Evolutionary conservation across 805 yeast genomes (phyloP), one percentile per base, ranked within the genome.

Genomic region (Kuraishia hungarica): DNA sequence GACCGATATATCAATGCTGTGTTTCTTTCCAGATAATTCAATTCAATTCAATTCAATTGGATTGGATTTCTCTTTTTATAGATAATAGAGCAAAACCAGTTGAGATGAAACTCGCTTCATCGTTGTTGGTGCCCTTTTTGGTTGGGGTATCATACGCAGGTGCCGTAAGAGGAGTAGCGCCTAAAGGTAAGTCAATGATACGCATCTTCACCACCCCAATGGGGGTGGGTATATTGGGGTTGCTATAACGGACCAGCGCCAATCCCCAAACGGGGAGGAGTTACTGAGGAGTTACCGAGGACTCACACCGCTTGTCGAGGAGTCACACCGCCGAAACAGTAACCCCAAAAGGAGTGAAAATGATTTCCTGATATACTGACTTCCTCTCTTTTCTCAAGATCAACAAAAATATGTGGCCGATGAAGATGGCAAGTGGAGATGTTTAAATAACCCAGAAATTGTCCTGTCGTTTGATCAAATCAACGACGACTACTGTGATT

Each of bases 401-500:
- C 75, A 72, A 54, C 60, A 66, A 2, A 64, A 75, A 26, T 89
- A 89, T 63, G 61, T 64, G 6, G 83, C 92, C 1, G 78, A 77
- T 54, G 57, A 65, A 1, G 67, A 78, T 6, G 81, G 82, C 1
- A 67, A 74, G 52, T 93, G 94, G 89, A 69, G 73, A 5, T 93
- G 98, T 72, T 67, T 93, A 43, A 62, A 70, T 35, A 78, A 87
- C 63, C 86, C 94, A 0, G 78, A 81, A n/a, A 80, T 90, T 4
- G 74, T 73, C 21, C 69, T 93, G 20, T 74, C 84, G 48, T 73
- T 74, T 53, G 72, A 72, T 43, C 87, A 84, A 63, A 78, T 93
- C 61, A 93, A 93, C 67, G 97, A 94, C 68, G 87, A 91, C 62
- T 86, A 78, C 64, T 93, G 98, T 70, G 98, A 94, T 64, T 93